phyloP scores from a whole-genome alignment of 139 green algal species.

The Auxenochlorella pyrenoidosa region DNA sequence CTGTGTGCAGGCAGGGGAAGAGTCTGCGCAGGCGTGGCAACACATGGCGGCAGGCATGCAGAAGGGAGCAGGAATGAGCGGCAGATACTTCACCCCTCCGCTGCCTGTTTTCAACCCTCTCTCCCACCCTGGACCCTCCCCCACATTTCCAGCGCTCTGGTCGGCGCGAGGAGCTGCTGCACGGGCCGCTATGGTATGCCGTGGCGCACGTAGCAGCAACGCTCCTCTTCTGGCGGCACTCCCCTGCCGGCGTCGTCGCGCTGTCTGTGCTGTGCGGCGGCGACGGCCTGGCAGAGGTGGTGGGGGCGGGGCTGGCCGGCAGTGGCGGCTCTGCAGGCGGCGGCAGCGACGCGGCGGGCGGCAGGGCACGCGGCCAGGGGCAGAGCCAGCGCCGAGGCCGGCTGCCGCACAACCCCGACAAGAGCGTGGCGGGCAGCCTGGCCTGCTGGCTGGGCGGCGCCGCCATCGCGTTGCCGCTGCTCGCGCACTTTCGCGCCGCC shows the following conservation, averaged over 20 bases:
- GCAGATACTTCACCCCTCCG: no score
- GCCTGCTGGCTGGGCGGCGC: slow-evolving; percentile 40
- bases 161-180: slow-evolving; percentile 48
- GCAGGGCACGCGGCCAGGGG: no score
- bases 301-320: slow-evolving; percentile 7
- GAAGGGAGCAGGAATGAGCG: no score
- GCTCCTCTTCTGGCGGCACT: slow-evolving; percentile 29
- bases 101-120: not conserved
- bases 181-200: slow-evolving; percentile 53
- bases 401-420: slow-evolving; percentile 37
- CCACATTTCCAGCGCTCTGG: slow-evolving; percentile 39
- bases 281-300: slow-evolving; percentile 58
- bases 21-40: no score
- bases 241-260: slow-evolving; percentile 35
- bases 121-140: not conserved
- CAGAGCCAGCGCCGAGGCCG: not conserved
- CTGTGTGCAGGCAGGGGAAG: not conserved
- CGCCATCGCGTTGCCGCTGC: not conserved
- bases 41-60: no score
- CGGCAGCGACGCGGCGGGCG: not conserved
- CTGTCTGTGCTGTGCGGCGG: slow-evolving; percentile 52
- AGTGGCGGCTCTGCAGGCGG: not conserved
- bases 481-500: not conserved
- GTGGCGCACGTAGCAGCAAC: slow-evolving; percentile 28
- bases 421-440: slow-evolving; percentile 22